Conservation (phyloP, 2,329 filamentous ascomycete species). For the Cytospora schulzeri region DNA sequence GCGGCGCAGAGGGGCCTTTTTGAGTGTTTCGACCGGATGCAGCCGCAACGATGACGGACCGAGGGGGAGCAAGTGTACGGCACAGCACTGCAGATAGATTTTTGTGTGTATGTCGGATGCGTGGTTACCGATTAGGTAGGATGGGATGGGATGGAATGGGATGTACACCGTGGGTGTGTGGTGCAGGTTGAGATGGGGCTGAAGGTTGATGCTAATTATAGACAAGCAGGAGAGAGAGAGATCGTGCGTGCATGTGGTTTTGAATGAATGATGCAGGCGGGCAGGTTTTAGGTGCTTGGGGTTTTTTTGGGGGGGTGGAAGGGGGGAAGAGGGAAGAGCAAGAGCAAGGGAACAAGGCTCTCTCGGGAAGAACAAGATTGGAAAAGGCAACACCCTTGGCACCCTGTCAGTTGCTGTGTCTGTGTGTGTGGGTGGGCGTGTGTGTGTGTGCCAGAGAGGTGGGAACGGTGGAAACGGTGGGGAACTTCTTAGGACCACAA, state of each 20-base stretch:
- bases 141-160: constrained; percentile 17
- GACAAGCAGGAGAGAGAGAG: constrained; percentile 17
- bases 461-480: background rate
- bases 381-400: background rate
- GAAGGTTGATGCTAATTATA: constrained; percentile 21
- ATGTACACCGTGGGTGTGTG: background rate
- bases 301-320: constrained; percentile 10
- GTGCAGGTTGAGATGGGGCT: constrained; percentile 18
- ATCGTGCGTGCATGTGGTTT: constrained; percentile 13
- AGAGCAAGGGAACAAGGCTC: constrained; percentile 49
- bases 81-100: background rate
- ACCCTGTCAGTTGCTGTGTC: background rate
- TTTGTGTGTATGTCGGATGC: constrained; percentile 16
- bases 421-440: background rate
- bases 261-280: constrained; percentile 15
- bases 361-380: constrained; percentile 1
- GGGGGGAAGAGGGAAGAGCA: constrained; percentile 13
- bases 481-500: background rate
- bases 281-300: constrained; percentile 12
- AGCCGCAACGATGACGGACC: constrained; percentile 10
- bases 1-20: constrained; percentile 27
- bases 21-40: constrained; percentile 23
- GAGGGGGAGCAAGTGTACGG: background rate
- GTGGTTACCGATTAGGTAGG: constrained; percentile 16
- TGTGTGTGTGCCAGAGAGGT: background rate